Base-by-base conservation (phyloP, 2,329 filamentous ascomycete species). In the Magnaporthiopsis rhizophila region DNA sequence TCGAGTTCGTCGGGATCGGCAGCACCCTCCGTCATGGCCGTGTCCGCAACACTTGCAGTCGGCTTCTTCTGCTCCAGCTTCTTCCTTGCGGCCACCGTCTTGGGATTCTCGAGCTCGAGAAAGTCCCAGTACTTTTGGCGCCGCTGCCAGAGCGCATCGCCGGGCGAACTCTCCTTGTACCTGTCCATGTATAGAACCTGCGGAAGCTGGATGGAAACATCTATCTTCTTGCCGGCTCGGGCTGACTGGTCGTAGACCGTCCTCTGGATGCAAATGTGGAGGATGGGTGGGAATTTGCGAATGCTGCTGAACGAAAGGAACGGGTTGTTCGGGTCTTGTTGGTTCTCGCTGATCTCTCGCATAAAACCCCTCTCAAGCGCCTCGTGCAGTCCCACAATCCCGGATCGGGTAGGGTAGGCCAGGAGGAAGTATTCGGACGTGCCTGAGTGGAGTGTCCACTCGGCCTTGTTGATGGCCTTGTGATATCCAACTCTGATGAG, bases 181-280 rank as follows among this genome's bases (percentile, higher is more conserved):
- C 93, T 86, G 75, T 98, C 95, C 63, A 99, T 81, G 72, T 91
- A 96, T 15, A 99, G 82, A 2, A 83, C 88, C 68, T 95, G 89
- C 5, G 89, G 87, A n/a, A 99, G 86, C 26, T 86, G 82, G 15
- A 99, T 84, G 13, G 90, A 86, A 66, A 92, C 87, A 64, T 86
- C 86, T 34, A 92, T 92, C 72, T 96, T 96, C 58, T 82, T 82
- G 8, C 83, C 82, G 3, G 61, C 61, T 28, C 61, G 45, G 30
- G 61, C 61, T n/a, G 61, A 62, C 45, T 62, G 61, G 68, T 91
- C 88, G 62, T 87, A 91, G 65, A 89, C 87, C 4, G 90, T 88
- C 6, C 95, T 87, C 72, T 96, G 92, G 38, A 99, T 91, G 68
- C 92, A 90, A 59, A 99, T 87, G 71, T 97, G 93, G 24, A 98